Evolutionary conservation across 2,329 filamentous ascomycete genomes (phyloP), one percentile per base, ranked within the genome.

Genomic region (Ophiobolus disseminans): DNA sequence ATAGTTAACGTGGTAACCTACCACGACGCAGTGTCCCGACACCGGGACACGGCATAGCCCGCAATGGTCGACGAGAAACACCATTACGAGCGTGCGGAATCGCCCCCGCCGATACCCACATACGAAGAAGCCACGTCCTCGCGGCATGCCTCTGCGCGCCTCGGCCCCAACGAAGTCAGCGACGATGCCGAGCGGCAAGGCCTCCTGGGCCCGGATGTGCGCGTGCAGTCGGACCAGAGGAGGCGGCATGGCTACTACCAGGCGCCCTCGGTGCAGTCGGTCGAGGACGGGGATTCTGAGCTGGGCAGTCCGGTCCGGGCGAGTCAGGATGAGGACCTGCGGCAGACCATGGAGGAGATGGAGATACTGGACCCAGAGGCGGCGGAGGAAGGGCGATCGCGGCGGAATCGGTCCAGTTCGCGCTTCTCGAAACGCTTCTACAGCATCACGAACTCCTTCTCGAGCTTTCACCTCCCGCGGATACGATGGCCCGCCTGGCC

Each of bases 331-430:
- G 72, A 74, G 37, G 78, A 79, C 40, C 81, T 94, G 62, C 86
- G 90, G 55, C 83, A 88, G 58, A 90, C 94, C 74, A 87, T 97
- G 77, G 85, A 95, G 68, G 89, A 97, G 81, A 86, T 75, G 69
- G 72, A 74, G 19, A 67, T 74, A 5, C 43, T 73, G 37, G 73
- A 75, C 46, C 68, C 68, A 3, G 73, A 70, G 51, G 53, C 61
- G 9, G 68, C 60, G 8, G 69, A 70, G 10, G 63, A 65, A 39
- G 67, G 57, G 10, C 58, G 63, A 28, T 45, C 62, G n/a, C 43
- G 66, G 45, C 50, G 72, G 30, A 64, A 66, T 30, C 50, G 65
- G 21, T 40, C 50, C 10, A 45, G 66, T 28, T 77, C 76, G 46
- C 46, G 62, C 45, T 78, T 84, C 58, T 82, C 81, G 26, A 85